Conservation (phyloP, 1,139 yeast genomes). For the Suhomyces anneliseae region DNA sequence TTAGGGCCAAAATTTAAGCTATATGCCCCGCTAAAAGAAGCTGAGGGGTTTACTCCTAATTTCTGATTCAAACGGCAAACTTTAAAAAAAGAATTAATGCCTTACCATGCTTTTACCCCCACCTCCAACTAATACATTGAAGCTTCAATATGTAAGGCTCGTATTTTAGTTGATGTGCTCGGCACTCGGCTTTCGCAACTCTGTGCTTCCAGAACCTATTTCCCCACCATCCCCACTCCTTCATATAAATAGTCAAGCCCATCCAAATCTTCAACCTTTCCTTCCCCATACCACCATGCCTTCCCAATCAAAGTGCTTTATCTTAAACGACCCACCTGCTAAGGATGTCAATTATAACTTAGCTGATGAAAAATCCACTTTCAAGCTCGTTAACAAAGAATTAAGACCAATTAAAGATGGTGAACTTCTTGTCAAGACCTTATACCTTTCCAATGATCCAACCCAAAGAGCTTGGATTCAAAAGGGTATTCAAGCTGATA, state of each 20-base stretch:
- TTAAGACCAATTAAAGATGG: slow-evolving; percentile 36
- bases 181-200: slow-evolving; percentile 5
- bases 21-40: no score
- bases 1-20: no score
- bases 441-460: slow-evolving; percentile 64
- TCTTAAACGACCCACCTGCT: slow-evolving; percentile 20
- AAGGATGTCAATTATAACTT: slow-evolving; percentile 13
- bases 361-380: slow-evolving; percentile 27
- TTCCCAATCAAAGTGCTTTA: slow-evolving; percentile 9
- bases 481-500: slow-evolving; percentile 37
- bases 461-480: slow-evolving; percentile 65
- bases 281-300: slow-evolving; percentile 3
- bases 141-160: no score
- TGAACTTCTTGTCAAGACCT: slow-evolving; percentile 47
- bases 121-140: no score
- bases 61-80: no score
- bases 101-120: no score
- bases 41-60: no score
- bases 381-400: slow-evolving; percentile 23
- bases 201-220: neutral
- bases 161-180: neutral
- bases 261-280: no score
- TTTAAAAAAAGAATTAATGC: no score
- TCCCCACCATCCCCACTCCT: slow-evolving; percentile 3
- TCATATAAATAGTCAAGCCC: neutral